phyloP scores from a whole-genome alignment of 306 rosid genomes.

The Coriaria nepalensis region DNA sequence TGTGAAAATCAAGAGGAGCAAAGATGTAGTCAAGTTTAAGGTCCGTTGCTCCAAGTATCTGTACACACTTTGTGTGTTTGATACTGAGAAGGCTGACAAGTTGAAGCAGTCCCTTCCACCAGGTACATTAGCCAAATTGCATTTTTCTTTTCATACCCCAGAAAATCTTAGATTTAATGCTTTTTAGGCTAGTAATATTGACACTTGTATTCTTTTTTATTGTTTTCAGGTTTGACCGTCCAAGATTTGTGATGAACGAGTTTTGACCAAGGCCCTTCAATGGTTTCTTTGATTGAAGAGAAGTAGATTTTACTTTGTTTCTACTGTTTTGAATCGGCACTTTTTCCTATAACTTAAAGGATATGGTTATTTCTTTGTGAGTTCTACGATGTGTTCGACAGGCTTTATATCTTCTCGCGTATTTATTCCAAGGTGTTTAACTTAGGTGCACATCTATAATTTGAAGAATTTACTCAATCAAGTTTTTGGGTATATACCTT shows the following conservation, averaged over 20 bases:
- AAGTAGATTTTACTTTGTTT: neutral
- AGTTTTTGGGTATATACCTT: too few relatives aligned
- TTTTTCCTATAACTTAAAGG: neutral
- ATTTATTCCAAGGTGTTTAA: too few relatives aligned
- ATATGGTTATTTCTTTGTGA: neutral
- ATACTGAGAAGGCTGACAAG: constrained; percentile 36
- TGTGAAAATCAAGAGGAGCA: constrained; percentile 35
- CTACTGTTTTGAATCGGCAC: neutral
- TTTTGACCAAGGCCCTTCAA: neutral
- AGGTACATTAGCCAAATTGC: constrained; percentile 1
- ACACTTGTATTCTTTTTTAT: neutral
- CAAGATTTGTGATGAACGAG: constrained; percentile 23
- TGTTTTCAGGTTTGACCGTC: constrained; percentile 27
- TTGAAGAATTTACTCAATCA: too few relatives aligned
- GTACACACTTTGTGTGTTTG: constrained; percentile 39
- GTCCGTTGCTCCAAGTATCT: constrained; percentile 42
- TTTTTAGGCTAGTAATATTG: too few relatives aligned
- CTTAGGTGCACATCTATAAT: too few relatives aligned
- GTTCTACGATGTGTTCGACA: too few relatives aligned
- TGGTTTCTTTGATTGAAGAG: neutral
- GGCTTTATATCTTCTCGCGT: too few relatives aligned
- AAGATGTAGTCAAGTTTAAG: constrained; percentile 38
- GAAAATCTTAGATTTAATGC: too few relatives aligned
- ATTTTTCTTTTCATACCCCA: too few relatives aligned
- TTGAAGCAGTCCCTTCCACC: constrained; percentile 47